Percentiles rank a stretch among this genome's conserved stretches.
These are phyloP conservation scores for Candida berthetii DNA, from an alignment of 805 yeast genomes.

Conservation along the genomic window DNA sequence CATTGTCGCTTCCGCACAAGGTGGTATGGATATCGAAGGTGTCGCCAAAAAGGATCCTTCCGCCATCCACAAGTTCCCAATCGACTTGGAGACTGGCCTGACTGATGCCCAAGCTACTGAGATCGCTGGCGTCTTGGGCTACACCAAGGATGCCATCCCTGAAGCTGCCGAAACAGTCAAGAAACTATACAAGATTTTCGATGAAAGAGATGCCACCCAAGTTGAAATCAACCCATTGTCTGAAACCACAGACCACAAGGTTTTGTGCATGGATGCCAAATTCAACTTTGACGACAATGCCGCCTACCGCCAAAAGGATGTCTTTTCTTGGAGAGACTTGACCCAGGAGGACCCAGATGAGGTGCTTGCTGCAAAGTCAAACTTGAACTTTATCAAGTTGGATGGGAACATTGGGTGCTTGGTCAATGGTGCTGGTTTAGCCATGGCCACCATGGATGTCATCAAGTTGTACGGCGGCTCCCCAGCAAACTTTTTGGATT, in stretches of 20 bases:
- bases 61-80: slow-evolving; percentile 84
- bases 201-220: slow-evolving; percentile 93
- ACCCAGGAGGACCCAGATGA: slow-evolving; percentile 98
- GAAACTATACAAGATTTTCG: slow-evolving; percentile 83
- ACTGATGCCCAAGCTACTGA: slow-evolving; percentile 68
- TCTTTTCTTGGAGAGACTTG: slow-evolving; percentile 93
- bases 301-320: slow-evolving; percentile 88
- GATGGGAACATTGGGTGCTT: slow-evolving; percentile 98
- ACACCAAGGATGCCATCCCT: slow-evolving; percentile 66
- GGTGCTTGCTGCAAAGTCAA: slow-evolving; percentile 83
- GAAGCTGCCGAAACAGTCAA: slow-evolving; percentile 86
- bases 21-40: slow-evolving; percentile 99
- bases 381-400: slow-evolving; percentile 93
- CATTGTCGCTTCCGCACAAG: slow-evolving; percentile 94
- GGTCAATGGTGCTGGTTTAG: slow-evolving; percentile 99
- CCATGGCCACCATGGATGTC: slow-evolving; percentile 99
- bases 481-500: slow-evolving; percentile 98
- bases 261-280: slow-evolving; percentile 98
- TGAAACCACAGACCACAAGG: slow-evolving; percentile 85
- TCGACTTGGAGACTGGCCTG: slow-evolving; percentile 74
- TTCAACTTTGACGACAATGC: slow-evolving; percentile 98
- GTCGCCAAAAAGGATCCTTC: slow-evolving; percentile 89
- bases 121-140: slow-evolving; percentile 78
- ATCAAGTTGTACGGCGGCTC: slow-evolving; percentile 97
- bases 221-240: slow-evolving; percentile 98